Evolutionary conservation across 2,329 filamentous ascomycete species (phyloP), one percentile per base, ranked within the genome.

Genomic region (Pyrenophora teres): DNA sequence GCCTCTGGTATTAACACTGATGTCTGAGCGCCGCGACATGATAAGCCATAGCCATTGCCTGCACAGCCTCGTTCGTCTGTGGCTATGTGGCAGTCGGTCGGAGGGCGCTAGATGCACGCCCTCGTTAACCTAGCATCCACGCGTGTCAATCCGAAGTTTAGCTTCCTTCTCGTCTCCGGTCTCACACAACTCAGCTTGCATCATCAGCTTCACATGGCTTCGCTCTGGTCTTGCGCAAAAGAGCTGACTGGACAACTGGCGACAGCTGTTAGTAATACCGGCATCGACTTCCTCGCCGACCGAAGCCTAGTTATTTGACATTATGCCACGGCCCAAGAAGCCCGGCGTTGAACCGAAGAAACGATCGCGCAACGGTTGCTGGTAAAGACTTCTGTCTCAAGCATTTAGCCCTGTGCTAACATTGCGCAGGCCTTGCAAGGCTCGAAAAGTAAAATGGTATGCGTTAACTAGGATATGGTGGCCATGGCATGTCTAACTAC

Each of bases 391-490:
- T 40, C 45, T 41, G 37, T 31, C 30, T 32, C 18, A 12, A 10
- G 9, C 30, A 39, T 8, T 8, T 16, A 25, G 19, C 12, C 16
- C n/a, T 40, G 2, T 23, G 41, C 27, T 40, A 35, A 33, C 23
- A n/a, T 8, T 35, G 23, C 12, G 52, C 40, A 90, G 88, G 87
- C 88, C 87, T 10, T 92, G 89, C 77, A 92, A 92, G 76, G 82
- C 83, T 57, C 83, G 88, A 54, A 93, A 89, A 72, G 83, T 89
- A 57, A 92, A 92, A 78, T 93, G 89, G 80, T 82, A 77, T 67
- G 64, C 46, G 15, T 43, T 32, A 21, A 18, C 27, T 31, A 21
- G 19, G 39, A 16, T 23, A 33, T 23, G 18, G 33, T 36, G 13
- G 19, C 35, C 6, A 23, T 7, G 21, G 40, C 27, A 36, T 16